These are phyloP conservation scores for Novymonas esmeraldas DNA, from an alignment of 208 protist species.

Conservation along the genomic window DNA sequence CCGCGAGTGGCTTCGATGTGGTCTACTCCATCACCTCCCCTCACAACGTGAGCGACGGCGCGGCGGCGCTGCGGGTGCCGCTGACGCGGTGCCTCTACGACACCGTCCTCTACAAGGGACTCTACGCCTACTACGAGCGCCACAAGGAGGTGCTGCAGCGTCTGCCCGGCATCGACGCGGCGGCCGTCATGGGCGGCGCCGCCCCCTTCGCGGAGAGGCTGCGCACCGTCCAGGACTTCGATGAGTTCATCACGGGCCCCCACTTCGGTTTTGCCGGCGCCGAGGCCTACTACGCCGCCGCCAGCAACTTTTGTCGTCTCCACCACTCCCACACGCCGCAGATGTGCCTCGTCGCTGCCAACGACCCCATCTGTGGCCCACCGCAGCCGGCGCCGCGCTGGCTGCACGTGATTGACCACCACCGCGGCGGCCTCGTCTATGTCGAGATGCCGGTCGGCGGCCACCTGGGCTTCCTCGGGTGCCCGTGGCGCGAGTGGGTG, in stretches of 20 bases:
- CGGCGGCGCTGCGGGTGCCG: slow-evolving; percentile 21
- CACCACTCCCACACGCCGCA: slow-evolving; percentile 35
- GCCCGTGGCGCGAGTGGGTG: slow-evolving; percentile 29
- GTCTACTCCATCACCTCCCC: slow-evolving; percentile 54
- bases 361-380: slow-evolving; percentile 58
- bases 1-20: slow-evolving; percentile 28
- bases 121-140: slow-evolving; percentile 43
- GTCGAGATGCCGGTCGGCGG: slow-evolving; percentile 60
- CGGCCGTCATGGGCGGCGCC: slow-evolving; percentile 23
- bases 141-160: slow-evolving; percentile 50
- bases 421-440: slow-evolving; percentile 40
- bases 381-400: slow-evolving; percentile 29
- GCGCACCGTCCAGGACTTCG: slow-evolving; percentile 41
- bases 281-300: slow-evolving; percentile 48
- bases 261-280: slow-evolving; percentile 48
- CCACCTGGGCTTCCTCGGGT: slow-evolving; percentile 60
- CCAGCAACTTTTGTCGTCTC: slow-evolving; percentile 47
- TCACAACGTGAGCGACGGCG: slow-evolving; percentile 43
- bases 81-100: slow-evolving; percentile 32
- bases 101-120: slow-evolving; percentile 19
- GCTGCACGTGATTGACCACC: slow-evolving; percentile 29
- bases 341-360: slow-evolving; percentile 41
- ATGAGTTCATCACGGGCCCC: slow-evolving; percentile 46
- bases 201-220: slow-evolving; percentile 26
- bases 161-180: slow-evolving; percentile 30